phyloP scores from a whole-genome alignment of 2,329 filamentous ascomycete species.

The Calonectria fujianensis region DNA sequence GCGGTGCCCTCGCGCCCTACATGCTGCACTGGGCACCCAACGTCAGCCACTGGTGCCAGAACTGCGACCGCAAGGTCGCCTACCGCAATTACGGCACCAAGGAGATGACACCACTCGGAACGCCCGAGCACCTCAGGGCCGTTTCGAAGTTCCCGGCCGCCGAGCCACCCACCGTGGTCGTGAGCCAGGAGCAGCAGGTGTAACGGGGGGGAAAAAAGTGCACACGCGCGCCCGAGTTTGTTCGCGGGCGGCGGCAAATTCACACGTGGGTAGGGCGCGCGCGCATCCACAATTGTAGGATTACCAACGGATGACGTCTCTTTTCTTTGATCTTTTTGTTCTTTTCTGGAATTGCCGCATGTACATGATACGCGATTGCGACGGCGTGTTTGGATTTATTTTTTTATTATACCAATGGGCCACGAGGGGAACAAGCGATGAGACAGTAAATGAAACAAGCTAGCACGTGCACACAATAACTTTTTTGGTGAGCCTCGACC shows the following conservation, averaged over 20 bases:
- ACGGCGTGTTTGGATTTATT: not conserved
- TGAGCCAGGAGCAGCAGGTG: slow-evolving; percentile 24
- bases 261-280: not conserved
- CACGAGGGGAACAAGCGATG: not conserved
- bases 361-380: slow-evolving; percentile 6
- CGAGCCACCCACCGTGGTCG: not conserved
- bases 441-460: slow-evolving; percentile 20
- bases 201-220: not conserved
- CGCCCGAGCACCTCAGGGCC: slow-evolving; percentile 53
- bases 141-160: slow-evolving; percentile 50
- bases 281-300: not conserved
- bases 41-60: slow-evolving; percentile 52
- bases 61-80: slow-evolving; percentile 54
- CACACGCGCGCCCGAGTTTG: slow-evolving; percentile 30
- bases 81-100: slow-evolving; percentile 37
- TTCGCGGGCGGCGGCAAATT: not conserved
- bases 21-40: slow-evolving; percentile 48
- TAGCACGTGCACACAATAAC: not conserved
- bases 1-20: slow-evolving; percentile 52
- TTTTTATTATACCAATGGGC: slow-evolving; percentile 8
- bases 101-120: slow-evolving; percentile 49
- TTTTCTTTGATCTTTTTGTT: not conserved
- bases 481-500: slow-evolving; percentile 4
- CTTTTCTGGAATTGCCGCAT: too few relatives aligned
- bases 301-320: not conserved